Evolutionary conservation across 176 grass and related monocot species (phyloP), one percentile per base, ranked within the genome.

Genomic region (Puya raimondii): DNA sequence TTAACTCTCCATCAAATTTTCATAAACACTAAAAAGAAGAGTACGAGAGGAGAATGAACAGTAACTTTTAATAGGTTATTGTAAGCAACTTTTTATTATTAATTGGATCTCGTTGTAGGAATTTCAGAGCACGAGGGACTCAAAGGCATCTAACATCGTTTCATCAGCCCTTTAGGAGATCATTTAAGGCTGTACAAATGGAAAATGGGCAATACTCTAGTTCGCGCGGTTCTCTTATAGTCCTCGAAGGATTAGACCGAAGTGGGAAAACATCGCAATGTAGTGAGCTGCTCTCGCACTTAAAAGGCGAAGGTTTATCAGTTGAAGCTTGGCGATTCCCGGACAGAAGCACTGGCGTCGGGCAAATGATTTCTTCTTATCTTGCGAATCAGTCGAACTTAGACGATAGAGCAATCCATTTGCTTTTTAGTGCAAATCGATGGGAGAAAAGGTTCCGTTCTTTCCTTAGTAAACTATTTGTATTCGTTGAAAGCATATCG

Each of bases 401-500:
- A 33, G 65, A 67, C 47, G 65, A 67, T 67, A 26, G 16, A 47
- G 65, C 65, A 49, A 16, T 67, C 48, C 65, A 67, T 67, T 67
- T 67, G 42, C 65, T 67, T 67, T 67, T 67, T 48, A 67, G 65
- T 67, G 65, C 65, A 49, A 67, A 67, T 47, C 65, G 65, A n/a
- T 67, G 65, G 65, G 65, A 67, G 12, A 67, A 67, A 17, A 67
- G 65, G 65, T 67, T 49, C 1, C 1, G 33, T 49, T 49, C 56
- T 61, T 61, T 20, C 21, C 21, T 16, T 22, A 1, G 17, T 61
- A 13, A 18, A 61, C 0, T 10, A 2, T 61, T 61, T 18, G 16
- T 61, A 18, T 61, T 10, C n/a, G 7, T 61, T 10, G 10, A 2
- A 61, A 9, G 56, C 16, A 0, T 9, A 61, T 20, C 9, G 56